Conservation (phyloP, 1,139 yeast species). For the Yamadazyma taylorii region DNA sequence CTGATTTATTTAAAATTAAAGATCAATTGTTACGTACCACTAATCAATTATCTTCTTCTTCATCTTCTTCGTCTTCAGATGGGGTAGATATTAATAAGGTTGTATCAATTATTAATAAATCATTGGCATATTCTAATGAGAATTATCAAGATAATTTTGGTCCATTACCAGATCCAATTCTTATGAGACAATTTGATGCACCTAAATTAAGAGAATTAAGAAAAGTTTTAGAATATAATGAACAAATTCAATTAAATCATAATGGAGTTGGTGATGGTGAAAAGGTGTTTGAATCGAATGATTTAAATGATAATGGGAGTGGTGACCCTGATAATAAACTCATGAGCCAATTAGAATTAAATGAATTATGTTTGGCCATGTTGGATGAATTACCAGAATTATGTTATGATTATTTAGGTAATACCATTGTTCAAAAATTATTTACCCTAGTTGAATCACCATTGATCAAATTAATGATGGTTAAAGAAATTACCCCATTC, state of each 20-base stretch:
- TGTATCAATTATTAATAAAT: conserved; percentile 31
- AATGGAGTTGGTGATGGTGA: conserved; percentile 4
- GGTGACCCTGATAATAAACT: conserved; percentile 11
- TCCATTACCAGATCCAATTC: conserved; percentile 65
- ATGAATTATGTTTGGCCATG: conserved; percentile 82
- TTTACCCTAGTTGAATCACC: conserved; percentile 70
- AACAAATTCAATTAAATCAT: conserved; percentile 16
- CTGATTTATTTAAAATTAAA: conserved; percentile 28
- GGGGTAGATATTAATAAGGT: conserved; percentile 36
- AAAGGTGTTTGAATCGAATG: no score
- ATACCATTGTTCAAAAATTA: conserved; percentile 90
- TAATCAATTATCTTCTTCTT: conserved; percentile 19
- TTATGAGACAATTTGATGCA: conserved; percentile 76
- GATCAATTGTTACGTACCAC: conserved; percentile 25
- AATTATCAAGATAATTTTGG: conserved; percentile 56
- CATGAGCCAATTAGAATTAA: conserved; percentile 58
- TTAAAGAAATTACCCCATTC: conserved; percentile 74
- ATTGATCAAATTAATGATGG: conserved; percentile 75
- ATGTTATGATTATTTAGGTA: conserved; percentile 91
- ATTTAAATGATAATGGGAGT: conserved; percentile 1
- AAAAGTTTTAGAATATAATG: conserved; percentile 51
- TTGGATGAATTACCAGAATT: conserved; percentile 87
- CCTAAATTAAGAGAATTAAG: conserved; percentile 70
- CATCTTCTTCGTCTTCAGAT: no score
- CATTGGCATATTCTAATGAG: conserved; percentile 32